phyloP scores from a whole-genome alignment of 768 basidiomycete species.

The Megacollybia marginata region DNA sequence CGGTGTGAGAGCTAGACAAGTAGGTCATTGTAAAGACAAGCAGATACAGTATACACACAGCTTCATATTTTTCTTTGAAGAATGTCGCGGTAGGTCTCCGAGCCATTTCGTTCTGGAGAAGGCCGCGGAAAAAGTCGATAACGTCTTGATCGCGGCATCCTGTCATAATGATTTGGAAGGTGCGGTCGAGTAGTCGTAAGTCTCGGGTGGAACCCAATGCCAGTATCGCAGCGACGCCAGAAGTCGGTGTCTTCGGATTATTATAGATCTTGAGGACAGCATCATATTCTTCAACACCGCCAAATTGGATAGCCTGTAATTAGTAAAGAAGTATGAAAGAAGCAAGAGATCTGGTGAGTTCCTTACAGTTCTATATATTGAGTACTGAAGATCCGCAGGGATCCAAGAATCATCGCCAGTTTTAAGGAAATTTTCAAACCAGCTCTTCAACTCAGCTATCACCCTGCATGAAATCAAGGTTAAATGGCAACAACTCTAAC shows the following conservation, averaged over 20 bases:
- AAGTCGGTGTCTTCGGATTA: slow-evolving; percentile 67
- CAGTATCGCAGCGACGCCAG: slow-evolving; percentile 65
- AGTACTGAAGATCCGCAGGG: slow-evolving; percentile 67
- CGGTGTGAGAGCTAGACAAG: slow-evolving; percentile 1
- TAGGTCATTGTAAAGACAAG: background rate
- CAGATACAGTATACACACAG: slow-evolving; percentile 10
- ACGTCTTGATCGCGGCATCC: slow-evolving; percentile 34
- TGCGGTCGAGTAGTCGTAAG: slow-evolving; percentile 33
- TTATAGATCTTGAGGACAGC: slow-evolving; percentile 62
- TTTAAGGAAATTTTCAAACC: slow-evolving; percentile 64
- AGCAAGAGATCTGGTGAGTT: slow-evolving; percentile 41
- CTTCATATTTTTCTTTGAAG: slow-evolving; percentile 47
- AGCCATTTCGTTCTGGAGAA: slow-evolving; percentile 35
- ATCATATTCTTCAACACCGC: slow-evolving; percentile 70
- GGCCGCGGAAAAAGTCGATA: slow-evolving; percentile 34
- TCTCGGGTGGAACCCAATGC: slow-evolving; percentile 42
- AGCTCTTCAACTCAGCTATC: slow-evolving; percentile 42
- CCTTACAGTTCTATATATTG: slow-evolving; percentile 47
- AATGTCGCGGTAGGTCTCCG: slow-evolving; percentile 35
- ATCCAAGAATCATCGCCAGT: slow-evolving; percentile 75
- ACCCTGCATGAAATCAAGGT: slow-evolving; percentile 28
- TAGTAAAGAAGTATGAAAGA: slow-evolving; percentile 17
- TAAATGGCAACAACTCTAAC: background rate
- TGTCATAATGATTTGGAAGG: slow-evolving; percentile 35
- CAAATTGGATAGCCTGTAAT: slow-evolving; percentile 61